These are phyloP conservation scores for Camelina laxa DNA, from an alignment of 345 rosid genomes.

Conservation along the genomic window DNA sequence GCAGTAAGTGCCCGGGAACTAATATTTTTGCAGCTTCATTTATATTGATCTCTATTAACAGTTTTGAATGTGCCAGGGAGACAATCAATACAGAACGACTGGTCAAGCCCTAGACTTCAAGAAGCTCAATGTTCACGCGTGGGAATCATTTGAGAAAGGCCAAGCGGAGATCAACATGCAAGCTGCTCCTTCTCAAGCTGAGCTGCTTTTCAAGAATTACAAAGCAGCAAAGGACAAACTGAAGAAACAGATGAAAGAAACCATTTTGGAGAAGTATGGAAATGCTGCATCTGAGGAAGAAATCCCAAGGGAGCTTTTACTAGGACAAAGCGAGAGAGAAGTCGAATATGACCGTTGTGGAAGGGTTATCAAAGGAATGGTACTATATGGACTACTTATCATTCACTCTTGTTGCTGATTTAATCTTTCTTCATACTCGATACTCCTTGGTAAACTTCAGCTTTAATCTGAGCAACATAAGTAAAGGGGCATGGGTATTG, in stretches of 20 bases:
- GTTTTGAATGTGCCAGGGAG: constrained; percentile 50
- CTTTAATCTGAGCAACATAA: too few species aligned
- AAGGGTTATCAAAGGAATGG: constrained; percentile 72
- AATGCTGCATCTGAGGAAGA: constrained; percentile 68
- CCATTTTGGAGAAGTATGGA: constrained; percentile 67
- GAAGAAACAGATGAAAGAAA: constrained; percentile 58
- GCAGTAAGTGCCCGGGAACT: constrained; percentile 40
- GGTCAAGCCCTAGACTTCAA: constrained; percentile 83
- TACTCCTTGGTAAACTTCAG: background rate
- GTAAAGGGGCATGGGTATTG: background rate
- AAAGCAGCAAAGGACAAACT: constrained; percentile 58
- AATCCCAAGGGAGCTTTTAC: constrained; percentile 64
- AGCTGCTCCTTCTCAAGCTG: constrained; percentile 87
- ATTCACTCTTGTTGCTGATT: background rate
- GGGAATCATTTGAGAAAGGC: constrained; percentile 78
- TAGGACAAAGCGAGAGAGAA: constrained; percentile 80
- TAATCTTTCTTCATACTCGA: too few species aligned
- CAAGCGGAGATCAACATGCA: constrained; percentile 71
- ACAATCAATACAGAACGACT: constrained; percentile 65
- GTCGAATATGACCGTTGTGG: constrained; percentile 84
- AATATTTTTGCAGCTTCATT: background rate
- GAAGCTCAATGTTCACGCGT: constrained; percentile 63
- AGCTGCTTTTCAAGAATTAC: constrained; percentile 60
- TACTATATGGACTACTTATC: constrained; percentile 28
- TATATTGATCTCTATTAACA: background rate